phyloP scores from a whole-genome alignment of 495 filamentous ascomycete genomes.

The Hyaloscypha bicolor region DNA sequence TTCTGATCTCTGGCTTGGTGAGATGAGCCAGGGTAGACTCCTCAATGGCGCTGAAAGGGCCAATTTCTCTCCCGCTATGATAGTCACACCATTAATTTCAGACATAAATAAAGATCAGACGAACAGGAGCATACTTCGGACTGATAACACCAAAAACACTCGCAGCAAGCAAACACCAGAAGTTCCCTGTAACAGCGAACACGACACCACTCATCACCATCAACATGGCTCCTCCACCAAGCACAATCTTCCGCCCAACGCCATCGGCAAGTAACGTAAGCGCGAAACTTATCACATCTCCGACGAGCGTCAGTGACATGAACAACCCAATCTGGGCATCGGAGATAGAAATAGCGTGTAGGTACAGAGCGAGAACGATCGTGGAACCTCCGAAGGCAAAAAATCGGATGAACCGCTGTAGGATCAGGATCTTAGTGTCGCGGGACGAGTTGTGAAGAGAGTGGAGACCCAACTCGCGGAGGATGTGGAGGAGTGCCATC shows the following conservation, averaged over 20 bases:
- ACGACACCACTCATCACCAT: slow-evolving; percentile 69
- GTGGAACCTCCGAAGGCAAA: slow-evolving; percentile 78
- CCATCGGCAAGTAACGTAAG: slow-evolving; percentile 75
- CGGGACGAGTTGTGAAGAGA: slow-evolving; percentile 40
- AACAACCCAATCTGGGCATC: slow-evolving; percentile 78
- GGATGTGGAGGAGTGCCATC: not conserved
- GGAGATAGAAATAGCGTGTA: slow-evolving; percentile 66
- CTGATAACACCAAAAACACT: slow-evolving; percentile 82
- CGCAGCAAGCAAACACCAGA: slow-evolving; percentile 70
- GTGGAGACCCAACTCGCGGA: slow-evolving; percentile 47
- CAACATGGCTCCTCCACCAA: slow-evolving; percentile 64
- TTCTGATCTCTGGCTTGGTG: slow-evolving; percentile 57
- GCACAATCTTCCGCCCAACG: slow-evolving; percentile 65
- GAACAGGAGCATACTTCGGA: slow-evolving; percentile 45
- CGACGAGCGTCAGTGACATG: slow-evolving; percentile 81
- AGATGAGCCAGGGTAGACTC: slow-evolving; percentile 80
- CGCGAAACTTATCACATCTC: slow-evolving; percentile 74
- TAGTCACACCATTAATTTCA: not conserved
- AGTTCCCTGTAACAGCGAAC: slow-evolving; percentile 69
- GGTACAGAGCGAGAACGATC: slow-evolving; percentile 71
- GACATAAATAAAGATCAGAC: not conserved
- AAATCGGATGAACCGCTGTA: slow-evolving; percentile 73
- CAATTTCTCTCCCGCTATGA: slow-evolving; percentile 72
- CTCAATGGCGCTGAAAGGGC: slow-evolving; percentile 82
- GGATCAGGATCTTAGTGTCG: slow-evolving; percentile 72